phyloP scores from a whole-genome alignment of 495 filamentous ascomycete species.

The Staphylotrichum tortipilum region DNA sequence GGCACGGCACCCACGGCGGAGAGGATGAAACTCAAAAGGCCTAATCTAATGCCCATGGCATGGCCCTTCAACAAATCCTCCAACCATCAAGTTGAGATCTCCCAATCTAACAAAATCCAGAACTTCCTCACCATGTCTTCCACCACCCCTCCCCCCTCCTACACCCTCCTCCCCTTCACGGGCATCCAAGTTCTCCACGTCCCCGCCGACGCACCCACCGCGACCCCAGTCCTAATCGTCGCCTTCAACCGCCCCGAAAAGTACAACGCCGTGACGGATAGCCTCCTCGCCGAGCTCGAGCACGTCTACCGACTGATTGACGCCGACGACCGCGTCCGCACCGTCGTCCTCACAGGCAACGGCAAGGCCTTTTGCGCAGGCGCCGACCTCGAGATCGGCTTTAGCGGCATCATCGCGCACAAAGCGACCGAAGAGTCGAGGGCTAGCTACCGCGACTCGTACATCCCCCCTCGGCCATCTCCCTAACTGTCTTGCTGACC shows the following conservation, averaged over 20 bases:
- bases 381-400: not conserved
- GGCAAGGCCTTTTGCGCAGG: not conserved
- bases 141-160: not conserved
- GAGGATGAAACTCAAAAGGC: no score
- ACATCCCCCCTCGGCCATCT: not conserved
- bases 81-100: not conserved
- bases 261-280: not conserved
- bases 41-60: no score
- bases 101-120: not conserved
- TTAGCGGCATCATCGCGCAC: not conserved
- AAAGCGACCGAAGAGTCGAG: not conserved
- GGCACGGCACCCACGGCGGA: no score
- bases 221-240: not conserved
- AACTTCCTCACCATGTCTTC: not conserved
- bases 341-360: not conserved
- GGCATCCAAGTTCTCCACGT: not conserved
- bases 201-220: not conserved
- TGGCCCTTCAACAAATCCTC: not conserved
- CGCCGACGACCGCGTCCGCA: not conserved
- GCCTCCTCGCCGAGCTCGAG: not conserved
- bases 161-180: not conserved
- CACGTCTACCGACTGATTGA: not conserved
- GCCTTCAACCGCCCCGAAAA: not conserved
- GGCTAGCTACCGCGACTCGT: not conserved
- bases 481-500: no score